Evolutionary conservation across 2,329 filamentous ascomycete species (phyloP).

Genomic region (Apiospora pterosperma): DNA sequence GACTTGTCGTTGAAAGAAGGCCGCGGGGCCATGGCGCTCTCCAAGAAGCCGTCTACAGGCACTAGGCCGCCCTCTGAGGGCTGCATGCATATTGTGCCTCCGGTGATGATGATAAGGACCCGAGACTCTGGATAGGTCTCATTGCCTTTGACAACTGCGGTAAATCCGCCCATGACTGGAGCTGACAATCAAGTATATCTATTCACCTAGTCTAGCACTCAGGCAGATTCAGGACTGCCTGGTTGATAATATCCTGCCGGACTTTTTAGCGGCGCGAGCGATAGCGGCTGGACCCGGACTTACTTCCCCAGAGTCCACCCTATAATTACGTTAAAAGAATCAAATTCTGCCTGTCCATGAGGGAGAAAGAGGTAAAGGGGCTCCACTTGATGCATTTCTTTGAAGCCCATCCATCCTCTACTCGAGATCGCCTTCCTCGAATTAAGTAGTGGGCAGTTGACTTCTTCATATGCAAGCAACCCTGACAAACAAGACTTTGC

Average conservation of each 20-base stretch:
- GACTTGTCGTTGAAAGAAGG: constrained; percentile 83
- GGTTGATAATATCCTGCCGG: neutral
- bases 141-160: constrained; percentile 16
- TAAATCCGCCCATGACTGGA: constrained; percentile 19
- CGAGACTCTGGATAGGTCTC: constrained; percentile 64
- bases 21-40: constrained; percentile 76
- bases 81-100: constrained; percentile 71
- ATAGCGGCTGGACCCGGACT: constrained; percentile 5
- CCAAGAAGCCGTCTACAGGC: constrained; percentile 75
- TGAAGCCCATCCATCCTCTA: neutral
- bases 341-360: neutral
- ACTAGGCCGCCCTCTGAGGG: constrained; percentile 72
- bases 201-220: too few relatives aligned
- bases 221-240: neutral
- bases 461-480: neutral
- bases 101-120: constrained; percentile 88
- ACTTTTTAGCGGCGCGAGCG: neutral
- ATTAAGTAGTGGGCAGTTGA: too few relatives aligned
- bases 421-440: too few relatives aligned
- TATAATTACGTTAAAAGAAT: constrained; percentile 7
- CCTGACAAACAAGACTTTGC: neutral
- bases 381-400: neutral
- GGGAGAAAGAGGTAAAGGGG: neutral
- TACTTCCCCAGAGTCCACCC: constrained; percentile 3
- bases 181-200: neutral